Conservation (phyloP, 2,329 filamentous ascomycete species). For the Colletotrichum plurivorum region DNA sequence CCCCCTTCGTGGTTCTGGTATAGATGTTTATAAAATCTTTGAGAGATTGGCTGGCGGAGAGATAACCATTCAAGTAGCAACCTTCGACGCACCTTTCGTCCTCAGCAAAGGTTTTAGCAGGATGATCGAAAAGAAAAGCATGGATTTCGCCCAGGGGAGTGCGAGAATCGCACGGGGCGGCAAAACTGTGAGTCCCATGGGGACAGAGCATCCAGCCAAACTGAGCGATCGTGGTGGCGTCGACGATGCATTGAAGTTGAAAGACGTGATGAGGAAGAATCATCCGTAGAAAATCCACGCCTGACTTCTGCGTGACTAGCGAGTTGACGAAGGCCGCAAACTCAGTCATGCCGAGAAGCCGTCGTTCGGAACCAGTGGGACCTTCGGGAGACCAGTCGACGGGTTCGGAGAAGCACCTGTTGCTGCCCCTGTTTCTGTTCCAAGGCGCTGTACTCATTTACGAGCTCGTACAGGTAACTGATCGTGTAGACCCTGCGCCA, state of each 20-base stretch:
- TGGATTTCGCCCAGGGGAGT: not conserved
- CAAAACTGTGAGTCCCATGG: conserved; percentile 53
- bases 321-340: conserved; percentile 60
- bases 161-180: conserved; percentile 42
- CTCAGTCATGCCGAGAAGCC: conserved; percentile 60
- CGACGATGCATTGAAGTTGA: conserved; percentile 64
- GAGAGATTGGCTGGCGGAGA: too few species aligned
- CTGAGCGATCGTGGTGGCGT: conserved; percentile 57
- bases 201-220: conserved; percentile 57
- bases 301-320: conserved; percentile 60
- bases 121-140: too few species aligned
- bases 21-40: too few species aligned
- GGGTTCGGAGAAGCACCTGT: conserved; percentile 44
- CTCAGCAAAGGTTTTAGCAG: too few species aligned
- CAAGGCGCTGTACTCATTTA: conserved; percentile 59
- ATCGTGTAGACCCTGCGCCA: conserved; percentile 66
- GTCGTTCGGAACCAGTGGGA: conserved; percentile 38
- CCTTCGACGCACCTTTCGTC: too few species aligned
- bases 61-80: too few species aligned
- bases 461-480: conserved; percentile 66
- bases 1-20: too few species aligned
- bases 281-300: conserved; percentile 51
- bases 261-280: conserved; percentile 65
- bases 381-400: conserved; percentile 5
- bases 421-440: conserved; percentile 52